Evolutionary conservation across 2,329 filamentous ascomycete genomes (phyloP).

Genomic region (Gnomoniopsis smithogilvyi): DNA sequence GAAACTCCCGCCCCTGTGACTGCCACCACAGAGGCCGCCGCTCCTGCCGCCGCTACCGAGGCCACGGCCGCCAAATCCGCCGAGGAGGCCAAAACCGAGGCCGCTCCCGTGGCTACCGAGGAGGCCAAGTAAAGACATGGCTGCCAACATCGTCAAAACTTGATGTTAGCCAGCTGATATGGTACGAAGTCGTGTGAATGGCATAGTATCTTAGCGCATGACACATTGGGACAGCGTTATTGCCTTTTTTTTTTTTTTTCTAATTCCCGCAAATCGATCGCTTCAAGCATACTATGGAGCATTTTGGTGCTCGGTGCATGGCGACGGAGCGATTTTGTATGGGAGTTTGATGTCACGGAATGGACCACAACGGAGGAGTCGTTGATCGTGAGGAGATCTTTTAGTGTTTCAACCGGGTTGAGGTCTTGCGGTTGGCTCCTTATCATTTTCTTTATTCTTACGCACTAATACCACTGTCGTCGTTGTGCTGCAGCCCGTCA

Average conservation of each 20-base stretch:
- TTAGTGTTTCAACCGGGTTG: neutral
- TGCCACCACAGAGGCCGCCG: constrained; percentile 5
- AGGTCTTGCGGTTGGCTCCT: neutral
- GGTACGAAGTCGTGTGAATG: neutral
- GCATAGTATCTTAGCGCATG: neutral
- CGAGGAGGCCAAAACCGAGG: constrained; percentile 20
- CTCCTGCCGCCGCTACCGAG: constrained; percentile 24
- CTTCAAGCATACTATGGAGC: neutral
- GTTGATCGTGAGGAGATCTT: neutral
- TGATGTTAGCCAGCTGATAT: neutral
- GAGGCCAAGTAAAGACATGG: constrained; percentile 11
- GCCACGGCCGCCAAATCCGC: constrained; percentile 21
- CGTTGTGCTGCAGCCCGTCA: constrained; percentile 14
- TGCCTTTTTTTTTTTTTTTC: neutral
- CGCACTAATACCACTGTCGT: constrained; percentile 14
- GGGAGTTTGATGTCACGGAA: neutral
- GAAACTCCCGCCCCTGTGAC: constrained; percentile 20
- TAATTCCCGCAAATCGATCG: neutral
- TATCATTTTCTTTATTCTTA: neutral
- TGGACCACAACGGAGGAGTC: neutral
- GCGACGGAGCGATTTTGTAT: constrained; percentile 3
- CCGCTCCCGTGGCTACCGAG: constrained; percentile 25
- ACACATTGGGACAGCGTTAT: neutral
- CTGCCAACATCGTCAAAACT: no score
- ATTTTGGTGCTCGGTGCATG: neutral